Percentiles rank a stretch among this genome's conserved stretches.
Conservation (phyloP, 331 rosid species). For the Malus hybrid region DNA sequence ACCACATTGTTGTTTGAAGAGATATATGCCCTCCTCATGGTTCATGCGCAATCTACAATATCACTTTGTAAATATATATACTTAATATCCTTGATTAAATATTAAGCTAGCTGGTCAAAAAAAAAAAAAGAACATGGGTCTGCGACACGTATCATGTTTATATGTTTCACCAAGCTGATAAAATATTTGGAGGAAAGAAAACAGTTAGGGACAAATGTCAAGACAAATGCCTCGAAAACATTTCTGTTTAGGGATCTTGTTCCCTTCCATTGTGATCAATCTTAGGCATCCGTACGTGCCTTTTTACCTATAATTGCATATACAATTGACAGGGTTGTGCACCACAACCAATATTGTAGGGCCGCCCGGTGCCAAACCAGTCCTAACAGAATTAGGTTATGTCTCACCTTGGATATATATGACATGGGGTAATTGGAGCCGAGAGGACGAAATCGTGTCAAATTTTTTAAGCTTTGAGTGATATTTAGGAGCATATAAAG, state of each 20-base stretch:
- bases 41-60: conserved; percentile 15
- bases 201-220: conserved; percentile 60
- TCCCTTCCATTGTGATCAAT: conserved; percentile 37
- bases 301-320: conserved; percentile 17
- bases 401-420: conserved; percentile 36
- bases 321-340: conserved; percentile 16
- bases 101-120: conserved; percentile 16
- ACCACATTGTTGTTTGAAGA: conserved; percentile 44
- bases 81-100: not conserved
- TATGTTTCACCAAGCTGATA: conserved; percentile 28
- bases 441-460: conserved; percentile 11
- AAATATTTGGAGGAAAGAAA: conserved; percentile 33
- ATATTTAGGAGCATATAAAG: not conserved
- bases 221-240: conserved; percentile 46
- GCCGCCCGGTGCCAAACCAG: conserved; percentile 42
- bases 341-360: conserved; percentile 54
- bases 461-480: not conserved
- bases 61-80: not conserved
- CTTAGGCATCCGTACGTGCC: conserved; percentile 34
- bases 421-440: conserved; percentile 34
- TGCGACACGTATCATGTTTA: conserved; percentile 43
- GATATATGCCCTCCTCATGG: conserved; percentile 4
- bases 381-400: conserved; percentile 25
- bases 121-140: conserved; percentile 50
- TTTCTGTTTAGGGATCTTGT: conserved; percentile 55